Evolutionary conservation across 345 rosid genomes (phyloP).

Genomic region (Corymbia maculata): DNA sequence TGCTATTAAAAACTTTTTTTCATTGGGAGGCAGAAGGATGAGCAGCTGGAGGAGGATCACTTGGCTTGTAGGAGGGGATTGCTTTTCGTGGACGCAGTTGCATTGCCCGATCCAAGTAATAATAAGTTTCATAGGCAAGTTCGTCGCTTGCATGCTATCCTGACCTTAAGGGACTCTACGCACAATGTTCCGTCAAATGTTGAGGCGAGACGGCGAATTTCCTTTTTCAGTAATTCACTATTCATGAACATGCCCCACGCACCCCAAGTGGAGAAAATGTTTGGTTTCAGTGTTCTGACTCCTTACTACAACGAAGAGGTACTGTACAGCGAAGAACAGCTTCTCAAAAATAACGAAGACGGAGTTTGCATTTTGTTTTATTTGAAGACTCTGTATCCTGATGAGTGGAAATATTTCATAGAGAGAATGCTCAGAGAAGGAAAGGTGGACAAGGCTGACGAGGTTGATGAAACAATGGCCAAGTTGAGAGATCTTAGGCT

Average conservation of each 20-base stretch:
- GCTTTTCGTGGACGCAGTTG: conserved; percentile 60
- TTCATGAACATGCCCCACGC: conserved; percentile 96
- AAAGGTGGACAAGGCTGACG: conserved; percentile 24
- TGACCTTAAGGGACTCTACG: conserved; percentile 74
- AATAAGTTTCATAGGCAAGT: conserved; percentile 66
- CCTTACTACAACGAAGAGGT: conserved; percentile 89
- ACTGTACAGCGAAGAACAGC: conserved; percentile 74
- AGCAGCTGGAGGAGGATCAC: conserved; percentile 52
- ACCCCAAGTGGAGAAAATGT: conserved; percentile 93
- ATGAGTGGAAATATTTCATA: conserved; percentile 81
- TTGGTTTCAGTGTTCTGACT: conserved; percentile 85
- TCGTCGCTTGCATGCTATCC: conserved; percentile 76
- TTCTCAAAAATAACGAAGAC: conserved; percentile 75
- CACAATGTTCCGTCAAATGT: conserved; percentile 63
- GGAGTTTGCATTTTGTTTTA: conserved; percentile 80
- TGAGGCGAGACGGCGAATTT: conserved; percentile 87
- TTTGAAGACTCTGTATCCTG: conserved; percentile 75
- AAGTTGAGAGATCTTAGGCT: conserved; percentile 75
- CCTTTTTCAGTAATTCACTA: conserved; percentile 85
- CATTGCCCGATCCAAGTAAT: conserved; percentile 51
- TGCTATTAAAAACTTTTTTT: conserved; percentile 61
- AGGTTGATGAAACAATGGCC: conserved; percentile 47
- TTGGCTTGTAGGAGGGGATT: conserved; percentile 53
- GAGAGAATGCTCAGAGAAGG: conserved; percentile 87
- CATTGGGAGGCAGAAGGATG: conserved; percentile 41